Base-by-base conservation (phyloP, 2,329 filamentous ascomycete species). In the Aureobasidium sp. region DNA sequence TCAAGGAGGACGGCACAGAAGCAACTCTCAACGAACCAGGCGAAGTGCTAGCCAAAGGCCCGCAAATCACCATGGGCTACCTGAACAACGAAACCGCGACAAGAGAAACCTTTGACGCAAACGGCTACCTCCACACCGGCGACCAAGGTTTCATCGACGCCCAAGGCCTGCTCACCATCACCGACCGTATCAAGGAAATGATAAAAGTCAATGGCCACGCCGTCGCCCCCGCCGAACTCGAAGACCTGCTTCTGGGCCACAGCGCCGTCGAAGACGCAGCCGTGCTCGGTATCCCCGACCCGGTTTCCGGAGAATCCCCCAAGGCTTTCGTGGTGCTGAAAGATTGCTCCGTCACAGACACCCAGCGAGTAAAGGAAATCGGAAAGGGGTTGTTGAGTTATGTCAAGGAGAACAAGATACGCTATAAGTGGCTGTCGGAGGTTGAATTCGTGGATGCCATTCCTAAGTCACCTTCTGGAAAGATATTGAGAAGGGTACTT, bases 401-500 rank as follows among this genome's bases (percentile, higher is more conserved):
- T 69, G 84, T 90, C 4, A 78, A 82, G 68, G 78, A 83, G 50
- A 84, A 84, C 72, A 87, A 89, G 70, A 84, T 87, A 1, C 77
- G 81, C 19, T 83, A 88, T 70, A 89, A 89, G 75, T 84, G 82
- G 78, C 76, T 89, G 62, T 82, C 81, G 67, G 85, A 60, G 80
- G 74, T 88, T 2, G 81, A 84, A 69, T 88, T 88, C 63, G 76
- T 87, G 15, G 82, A 86, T 46, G 78, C 77, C 53, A 83, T 91
- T 25, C 88, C 88, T 13, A 90, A 90, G 79, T 88, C 84, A 68
- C 81, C 86, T 0, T 87, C 83, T 67, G 87, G 88, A 10, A 90
- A 90, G 81, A 89, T 90, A 60, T 71, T 90, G 69, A 77, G 86
- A 51, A 77, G 87, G 23, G 66, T 89, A 54, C 69, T 86, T 67